phyloP scores from a whole-genome alignment of 805 yeast species.

The Cyberlindnera saturnus region DNA sequence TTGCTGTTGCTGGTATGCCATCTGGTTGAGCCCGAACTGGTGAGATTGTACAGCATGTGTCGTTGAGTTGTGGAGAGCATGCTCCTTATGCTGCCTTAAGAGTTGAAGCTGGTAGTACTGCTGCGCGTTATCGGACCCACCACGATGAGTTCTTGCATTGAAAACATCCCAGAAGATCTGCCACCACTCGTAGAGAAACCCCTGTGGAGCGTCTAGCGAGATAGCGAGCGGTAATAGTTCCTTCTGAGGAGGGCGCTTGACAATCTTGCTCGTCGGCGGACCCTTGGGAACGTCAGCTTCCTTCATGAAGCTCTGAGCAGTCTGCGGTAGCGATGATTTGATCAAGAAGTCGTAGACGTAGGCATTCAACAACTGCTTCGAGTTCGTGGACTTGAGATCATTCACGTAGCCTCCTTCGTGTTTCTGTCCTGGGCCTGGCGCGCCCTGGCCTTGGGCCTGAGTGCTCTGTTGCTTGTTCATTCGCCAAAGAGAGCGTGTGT shows the following conservation, averaged over 20 bases:
- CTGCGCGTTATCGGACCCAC: constrained; percentile 56
- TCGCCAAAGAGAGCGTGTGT: no score
- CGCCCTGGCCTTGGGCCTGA: background rate
- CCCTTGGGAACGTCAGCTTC: constrained; percentile 60
- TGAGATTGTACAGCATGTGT: constrained; percentile 34
- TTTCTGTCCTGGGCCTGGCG: background rate
- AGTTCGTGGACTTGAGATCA: constrained; percentile 22
- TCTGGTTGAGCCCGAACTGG: constrained; percentile 1
- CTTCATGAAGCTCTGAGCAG: constrained; percentile 67
- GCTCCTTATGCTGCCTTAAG: constrained; percentile 55
- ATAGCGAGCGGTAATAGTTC: constrained; percentile 46
- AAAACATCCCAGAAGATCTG: constrained; percentile 91
- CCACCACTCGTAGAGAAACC: constrained; percentile 94
- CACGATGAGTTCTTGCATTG: constrained; percentile 69
- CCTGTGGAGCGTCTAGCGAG: constrained; percentile 78
- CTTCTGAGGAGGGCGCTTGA: constrained; percentile 23
- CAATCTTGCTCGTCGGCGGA: constrained; percentile 12
- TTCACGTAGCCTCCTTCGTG: constrained; percentile 14
- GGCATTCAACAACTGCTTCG: constrained; percentile 62
- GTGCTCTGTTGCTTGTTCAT: background rate
- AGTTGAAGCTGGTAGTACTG: constrained; percentile 65
- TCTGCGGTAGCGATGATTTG: constrained; percentile 63
- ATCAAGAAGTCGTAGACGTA: constrained; percentile 81
- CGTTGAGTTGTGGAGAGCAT: constrained; percentile 39
- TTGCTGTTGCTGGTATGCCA: constrained; percentile 2